phyloP scores from a whole-genome alignment of 106 monocot species.

The Acorus gramineus region DNA sequence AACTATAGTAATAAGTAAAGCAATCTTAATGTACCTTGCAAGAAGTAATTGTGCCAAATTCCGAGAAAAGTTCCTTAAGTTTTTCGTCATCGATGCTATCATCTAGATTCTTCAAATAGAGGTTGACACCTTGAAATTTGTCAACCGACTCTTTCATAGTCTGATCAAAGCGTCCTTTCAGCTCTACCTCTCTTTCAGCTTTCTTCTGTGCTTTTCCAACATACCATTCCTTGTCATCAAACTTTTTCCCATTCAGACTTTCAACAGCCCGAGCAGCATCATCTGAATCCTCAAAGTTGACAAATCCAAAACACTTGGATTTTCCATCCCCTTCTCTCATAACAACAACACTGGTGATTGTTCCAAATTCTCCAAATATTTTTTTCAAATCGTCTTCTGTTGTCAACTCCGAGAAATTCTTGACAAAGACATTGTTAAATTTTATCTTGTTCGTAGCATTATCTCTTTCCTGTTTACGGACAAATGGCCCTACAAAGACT shows the following conservation, averaged over 20 bases:
- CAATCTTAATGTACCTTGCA: constrained; percentile 34
- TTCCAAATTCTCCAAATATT: constrained; percentile 45
- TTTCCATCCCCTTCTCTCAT: constrained; percentile 59
- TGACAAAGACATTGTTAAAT: constrained; percentile 70
- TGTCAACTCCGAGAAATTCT: constrained; percentile 51
- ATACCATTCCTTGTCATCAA: too few species aligned
- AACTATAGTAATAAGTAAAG: neutral
- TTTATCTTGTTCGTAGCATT: constrained; percentile 28
- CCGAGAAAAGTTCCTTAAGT: too few species aligned
- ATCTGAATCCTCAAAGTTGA: too few species aligned
- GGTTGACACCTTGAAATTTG: constrained; percentile 55
- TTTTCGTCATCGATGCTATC: too few species aligned
- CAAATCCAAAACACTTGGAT: constrained; percentile 70
- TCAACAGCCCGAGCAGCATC: neutral
- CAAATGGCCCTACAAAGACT: constrained; percentile 65
- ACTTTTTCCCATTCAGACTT: too few species aligned
- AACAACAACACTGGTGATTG: constrained; percentile 58
- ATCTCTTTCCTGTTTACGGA: constrained; percentile 62
- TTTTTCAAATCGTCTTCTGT: constrained; percentile 43
- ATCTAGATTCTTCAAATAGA: constrained; percentile 33
- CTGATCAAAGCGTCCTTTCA: constrained; percentile 52
- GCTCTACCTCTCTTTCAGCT: constrained; percentile 26
- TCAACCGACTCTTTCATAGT: constrained; percentile 38
- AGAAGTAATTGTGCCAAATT: constrained; percentile 15
- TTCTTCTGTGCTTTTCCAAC: too few species aligned